Evolutionary conservation across 2,329 filamentous ascomycete genomes (phyloP), one percentile per base, ranked within the genome.

Genomic region (Sporothrix globosa): DNA sequence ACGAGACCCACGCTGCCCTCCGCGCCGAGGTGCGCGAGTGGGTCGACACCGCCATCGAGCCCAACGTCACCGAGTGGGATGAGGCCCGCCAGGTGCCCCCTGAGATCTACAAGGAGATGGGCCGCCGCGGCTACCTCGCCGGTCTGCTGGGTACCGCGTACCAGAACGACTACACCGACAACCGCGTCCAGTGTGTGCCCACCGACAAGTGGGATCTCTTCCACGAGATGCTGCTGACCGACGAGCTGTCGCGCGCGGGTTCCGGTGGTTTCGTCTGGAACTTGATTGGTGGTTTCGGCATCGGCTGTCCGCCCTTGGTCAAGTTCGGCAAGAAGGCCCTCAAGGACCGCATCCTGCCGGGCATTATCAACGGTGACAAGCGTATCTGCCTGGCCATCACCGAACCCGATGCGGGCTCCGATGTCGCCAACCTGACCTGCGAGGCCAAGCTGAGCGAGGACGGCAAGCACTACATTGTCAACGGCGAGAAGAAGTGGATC

Each of bases 401-500:
- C 0, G 96, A 99, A 83, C 96, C 91, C 72, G 95, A 98, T 82
- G 96, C 94, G 14, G 96, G 96, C 58, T 93, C 90, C 74, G 96
- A 99, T 79, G 96, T 99, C 11, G 96, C 96, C 72, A 98, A 97
- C 82, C 80, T 99, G 75, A 96, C 90, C 17, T 98, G 95, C 81
- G 94, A 98, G 85, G 96, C 96, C 34, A 97, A 97, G 85, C 87
- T 98, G 71, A 92, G 88, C 73, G 92, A 96, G 76, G 96, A 99
- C 77, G 96, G 96, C 78, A 98, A 98, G 85, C 93, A 98, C 83
- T 99, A 96, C 82, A 98, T 98, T 75, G 96, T 99, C 82, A 99
- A 98, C 78, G 96, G 96, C 69, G 95, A 97, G 88, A 98, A 99
- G 91, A 99, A 99, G 84, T 98, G 96, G 95, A 98, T 98, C 81